Base-by-base conservation (phyloP, 768 basidiomycete species). In the Gloeopeniophorella convolvens region DNA sequence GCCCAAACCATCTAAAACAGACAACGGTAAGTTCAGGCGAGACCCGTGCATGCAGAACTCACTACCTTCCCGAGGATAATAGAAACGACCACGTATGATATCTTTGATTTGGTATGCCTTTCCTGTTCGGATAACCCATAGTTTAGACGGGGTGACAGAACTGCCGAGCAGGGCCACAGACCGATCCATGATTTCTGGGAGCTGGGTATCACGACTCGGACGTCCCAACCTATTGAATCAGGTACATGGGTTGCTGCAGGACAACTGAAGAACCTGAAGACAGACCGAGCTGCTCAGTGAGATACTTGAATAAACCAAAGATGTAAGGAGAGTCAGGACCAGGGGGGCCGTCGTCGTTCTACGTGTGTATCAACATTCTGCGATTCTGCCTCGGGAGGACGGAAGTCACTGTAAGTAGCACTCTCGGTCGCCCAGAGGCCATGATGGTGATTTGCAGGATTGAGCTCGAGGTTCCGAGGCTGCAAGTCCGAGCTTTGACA, bases 121-220 rank as follows among this genome's bases (percentile, higher is more conserved):
- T 37, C 89, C 88, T 89, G 56, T 5, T 15, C 30, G 23, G 16
- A 27, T 7, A 24, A 49, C 28, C 48, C 54, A 20, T 32, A 23
- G 20, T 16, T 26, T 27, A 23, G 26, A 26, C 41, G 36, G n/a
- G n/a, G n/a, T 23, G 41, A 24, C 37, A 31, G n/a, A 10, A 26
- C 23, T 16, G 31, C 9, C 4, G 36, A 33, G 23, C 23, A 28
- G 49, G 24, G 18, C 37, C 33, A 62, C 72, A 45, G 52, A 85
- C 89, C 89, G 28, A 92, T 89, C 89, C 89, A 92, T 31, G 85
- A 88, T 64, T 88, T 89, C 62, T 92, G 89, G 9, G 83, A 72
- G 58, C 80, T 85, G 12, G 87, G 87, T 21, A 89, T 69, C 47
- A 89, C 84, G 13, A 89, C 89, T 61, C 79, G 84, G 32, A 90